These are phyloP conservation scores for Magnolia changhungtana DNA, from an alignment of 164 flowering plant species.

Conservation along the genomic window DNA sequence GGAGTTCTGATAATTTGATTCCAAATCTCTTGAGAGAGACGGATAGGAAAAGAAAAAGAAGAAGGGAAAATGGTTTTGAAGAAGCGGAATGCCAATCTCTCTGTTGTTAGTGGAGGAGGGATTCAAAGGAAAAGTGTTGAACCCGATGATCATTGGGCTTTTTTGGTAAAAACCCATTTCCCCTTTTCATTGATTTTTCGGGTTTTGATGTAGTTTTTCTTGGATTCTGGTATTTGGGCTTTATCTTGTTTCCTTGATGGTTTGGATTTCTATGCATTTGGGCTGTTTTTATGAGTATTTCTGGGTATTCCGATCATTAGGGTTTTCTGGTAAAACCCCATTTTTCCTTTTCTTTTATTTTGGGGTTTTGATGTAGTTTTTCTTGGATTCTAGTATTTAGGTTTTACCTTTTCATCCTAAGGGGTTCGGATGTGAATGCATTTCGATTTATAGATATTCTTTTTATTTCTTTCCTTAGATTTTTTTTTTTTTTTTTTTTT, in stretches of 20 bases:
- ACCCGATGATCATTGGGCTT: slow-evolving; percentile 45
- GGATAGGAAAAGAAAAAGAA: background rate
- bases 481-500: background rate
- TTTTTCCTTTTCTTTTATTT: background rate
- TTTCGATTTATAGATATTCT: background rate
- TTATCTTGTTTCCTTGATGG: slow-evolving; percentile 1
- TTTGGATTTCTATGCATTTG: background rate
- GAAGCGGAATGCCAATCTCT: background rate
- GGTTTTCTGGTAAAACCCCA: slow-evolving; percentile 46
- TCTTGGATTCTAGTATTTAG: background rate
- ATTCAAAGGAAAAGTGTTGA: slow-evolving; percentile 8
- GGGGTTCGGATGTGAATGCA: background rate
- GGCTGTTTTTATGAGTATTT: background rate
- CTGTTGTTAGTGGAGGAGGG: slow-evolving; percentile 10
- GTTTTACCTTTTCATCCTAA: slow-evolving; percentile 1
- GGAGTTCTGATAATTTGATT: background rate
- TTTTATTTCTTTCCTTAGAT: background rate
- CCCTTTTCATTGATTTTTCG: background rate
- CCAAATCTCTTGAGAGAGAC: background rate
- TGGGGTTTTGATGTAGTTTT: background rate
- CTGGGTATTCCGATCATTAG: slow-evolving; percentile 35
- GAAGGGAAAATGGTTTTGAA: background rate
- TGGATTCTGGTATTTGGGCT: slow-evolving; percentile 4
- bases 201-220: slow-evolving; percentile 1
- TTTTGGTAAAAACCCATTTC: slow-evolving; percentile 40